A percentile compares a stretch with the other conserved stretches of the same genome.
These are phyloP conservation scores for Tuber aestivum DNA, from an alignment of 495 filamentous ascomycete genomes.

Conservation along the genomic window DNA sequence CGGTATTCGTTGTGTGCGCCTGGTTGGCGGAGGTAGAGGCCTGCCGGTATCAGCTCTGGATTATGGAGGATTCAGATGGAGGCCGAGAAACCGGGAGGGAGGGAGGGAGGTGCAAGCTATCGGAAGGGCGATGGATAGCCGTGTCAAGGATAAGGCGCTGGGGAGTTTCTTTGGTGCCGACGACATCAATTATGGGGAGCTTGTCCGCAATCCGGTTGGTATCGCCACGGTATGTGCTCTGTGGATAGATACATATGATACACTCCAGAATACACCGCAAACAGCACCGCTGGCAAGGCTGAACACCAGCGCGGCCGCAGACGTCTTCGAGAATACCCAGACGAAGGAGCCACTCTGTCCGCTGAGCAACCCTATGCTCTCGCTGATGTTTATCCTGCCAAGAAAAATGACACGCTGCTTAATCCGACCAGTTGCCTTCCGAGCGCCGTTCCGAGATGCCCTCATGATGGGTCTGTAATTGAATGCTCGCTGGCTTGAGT, in stretches of 20 bases:
- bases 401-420: conserved; percentile 57
- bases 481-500: conserved; percentile 58
- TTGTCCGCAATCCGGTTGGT: conserved; percentile 11
- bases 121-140: conserved; percentile 58
- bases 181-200: conserved; percentile 44
- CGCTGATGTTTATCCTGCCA: conserved; percentile 64
- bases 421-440: conserved; percentile 65
- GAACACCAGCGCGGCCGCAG: conserved; percentile 57
- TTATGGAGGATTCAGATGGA: conserved; percentile 22
- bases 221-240: not conserved
- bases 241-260: conserved; percentile 37
- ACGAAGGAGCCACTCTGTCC: conserved; percentile 59
- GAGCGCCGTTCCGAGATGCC: conserved; percentile 58
- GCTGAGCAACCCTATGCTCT: conserved; percentile 54
- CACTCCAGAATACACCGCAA: conserved; percentile 62
- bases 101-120: conserved; percentile 45
- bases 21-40: conserved; percentile 53
- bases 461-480: conserved; percentile 57
- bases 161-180: conserved; percentile 58
- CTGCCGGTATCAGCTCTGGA: conserved; percentile 53
- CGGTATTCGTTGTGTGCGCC: conserved; percentile 42
- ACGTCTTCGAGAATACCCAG: conserved; percentile 56
- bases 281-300: conserved; percentile 56
- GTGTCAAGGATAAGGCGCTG: conserved; percentile 57
- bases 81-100: not conserved